Conservation (phyloP, 2,329 filamentous ascomycete genomes). For the Diaporthe citrichinensis region DNA sequence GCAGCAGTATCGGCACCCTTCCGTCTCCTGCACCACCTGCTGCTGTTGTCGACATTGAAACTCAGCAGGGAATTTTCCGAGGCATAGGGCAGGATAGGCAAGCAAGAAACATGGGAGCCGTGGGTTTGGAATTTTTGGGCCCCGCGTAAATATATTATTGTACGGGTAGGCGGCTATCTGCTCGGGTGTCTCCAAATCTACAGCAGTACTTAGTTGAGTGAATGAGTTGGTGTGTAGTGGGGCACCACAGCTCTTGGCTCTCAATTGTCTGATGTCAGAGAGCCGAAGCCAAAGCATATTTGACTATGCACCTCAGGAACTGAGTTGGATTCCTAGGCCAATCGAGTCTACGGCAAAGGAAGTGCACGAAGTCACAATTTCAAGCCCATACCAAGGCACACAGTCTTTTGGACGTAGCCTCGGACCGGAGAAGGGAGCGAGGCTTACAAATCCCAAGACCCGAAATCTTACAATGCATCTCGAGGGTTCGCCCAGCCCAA, state of each 20-base stretch:
- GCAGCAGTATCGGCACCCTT: slow-evolving; percentile 74
- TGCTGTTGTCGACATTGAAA: slow-evolving; percentile 37
- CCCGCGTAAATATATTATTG: not conserved
- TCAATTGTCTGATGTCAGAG: slow-evolving; percentile 29
- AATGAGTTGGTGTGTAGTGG: not conserved
- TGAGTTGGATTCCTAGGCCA: not conserved
- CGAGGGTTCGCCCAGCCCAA: not conserved
- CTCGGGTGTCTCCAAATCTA: not conserved
- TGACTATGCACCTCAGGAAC: not conserved
- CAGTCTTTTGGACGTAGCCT: slow-evolving; percentile 17
- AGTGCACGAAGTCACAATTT: not conserved
- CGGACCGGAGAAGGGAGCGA: not conserved
- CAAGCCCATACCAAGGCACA: not conserved
- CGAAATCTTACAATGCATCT: slow-evolving; percentile 16
- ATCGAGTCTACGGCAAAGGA: not conserved
- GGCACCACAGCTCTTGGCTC: slow-evolving; percentile 15
- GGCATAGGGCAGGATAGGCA: not conserved
- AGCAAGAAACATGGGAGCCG: not conserved
- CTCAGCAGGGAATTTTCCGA: not conserved
- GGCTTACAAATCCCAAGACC: slow-evolving; percentile 29
- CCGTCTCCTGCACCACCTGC: not conserved
- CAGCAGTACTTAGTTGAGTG: not conserved
- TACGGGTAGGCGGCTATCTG: not conserved
- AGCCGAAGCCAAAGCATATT: not conserved
- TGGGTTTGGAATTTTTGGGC: not conserved